Base-by-base conservation (phyloP, 176 grass and related monocot genomes). In the Aegilops bicornis region DNA sequence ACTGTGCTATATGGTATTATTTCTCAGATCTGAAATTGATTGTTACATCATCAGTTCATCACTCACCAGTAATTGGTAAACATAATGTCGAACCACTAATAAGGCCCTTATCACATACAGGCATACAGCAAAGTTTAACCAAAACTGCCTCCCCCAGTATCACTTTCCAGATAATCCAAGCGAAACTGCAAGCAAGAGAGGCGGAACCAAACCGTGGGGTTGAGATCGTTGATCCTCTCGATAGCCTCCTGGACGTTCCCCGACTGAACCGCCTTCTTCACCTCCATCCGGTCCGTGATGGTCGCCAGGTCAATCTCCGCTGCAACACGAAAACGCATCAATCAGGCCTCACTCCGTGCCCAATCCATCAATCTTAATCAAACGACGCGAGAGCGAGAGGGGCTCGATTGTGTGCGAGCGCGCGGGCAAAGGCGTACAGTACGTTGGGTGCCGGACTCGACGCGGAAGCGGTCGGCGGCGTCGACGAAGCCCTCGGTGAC, bases 171-270 rank as follows among this genome's bases (percentile, higher is more conserved):
- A 50, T 66, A 80, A 1, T 60, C 14, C 43, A 76, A 72, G 5
- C 32, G 58, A 54, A 77, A 83, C 23, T 62, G 48, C 9, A 0
- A 89, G 59, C 31, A 66, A 43, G 35, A 61, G n/a, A 5, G n/a
- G 50, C 23, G 70, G 69, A 85, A 83, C 4, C 80, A 5, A 87
- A 98, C 96, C 92, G 87, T 91, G 23, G 94, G 93, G 45, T 98
- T 96, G 60, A 98, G 88, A 89, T 94, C 82, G 50, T 98, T 98
- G 20, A 98, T 90, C 69, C 85, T 98, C 86, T 96, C 93, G n/a
- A 98, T 94, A 6, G 96, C 96, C 67, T 96, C 96, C 87, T 98
- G 88, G 33, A 98, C 92, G 82, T 98, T 96, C 23, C 96, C 96
- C n/a, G 92, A 94, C 82, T 96, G 96, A 11, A 98, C 86, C 15